Conservation (phyloP, 1,284 basidiomycete species). For the Rhodotorula sp. region DNA sequence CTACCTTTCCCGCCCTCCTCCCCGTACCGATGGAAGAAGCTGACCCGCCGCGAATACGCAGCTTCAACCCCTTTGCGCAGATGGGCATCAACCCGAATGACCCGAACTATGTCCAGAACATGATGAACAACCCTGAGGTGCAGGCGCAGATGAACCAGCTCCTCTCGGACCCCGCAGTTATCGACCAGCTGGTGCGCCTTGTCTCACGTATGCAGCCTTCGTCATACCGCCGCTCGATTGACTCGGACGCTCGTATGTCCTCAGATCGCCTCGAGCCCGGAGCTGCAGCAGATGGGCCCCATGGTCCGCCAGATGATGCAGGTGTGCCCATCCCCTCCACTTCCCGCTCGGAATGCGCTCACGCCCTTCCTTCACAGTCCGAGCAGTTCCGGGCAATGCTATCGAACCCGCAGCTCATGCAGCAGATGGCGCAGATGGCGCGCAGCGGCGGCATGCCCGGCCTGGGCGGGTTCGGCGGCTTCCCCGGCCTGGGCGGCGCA, state of each 20-base stretch:
- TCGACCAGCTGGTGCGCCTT: conserved; percentile 66
- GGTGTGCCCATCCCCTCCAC: conserved; percentile 6
- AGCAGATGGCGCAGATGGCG: conserved; percentile 67
- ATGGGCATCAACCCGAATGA: conserved; percentile 76
- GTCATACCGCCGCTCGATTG: neutral
- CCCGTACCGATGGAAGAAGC: neutral
- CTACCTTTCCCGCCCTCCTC: neutral
- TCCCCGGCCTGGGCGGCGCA: conserved; percentile 41
- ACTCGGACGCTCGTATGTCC: conserved; percentile 45
- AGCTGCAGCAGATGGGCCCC: conserved; percentile 74
- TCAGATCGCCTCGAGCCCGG: conserved; percentile 72
- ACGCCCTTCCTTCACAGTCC: neutral
- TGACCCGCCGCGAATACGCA: conserved; percentile 49
- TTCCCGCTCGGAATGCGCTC: neutral
- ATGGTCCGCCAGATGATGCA: conserved; percentile 77
- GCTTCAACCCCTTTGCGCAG: conserved; percentile 84
- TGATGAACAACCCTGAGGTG: conserved; percentile 81
- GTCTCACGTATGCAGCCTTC: no score
- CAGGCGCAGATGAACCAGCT: conserved; percentile 71
- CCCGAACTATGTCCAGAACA: conserved; percentile 67
- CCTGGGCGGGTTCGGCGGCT: neutral
- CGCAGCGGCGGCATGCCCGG: conserved; percentile 15
- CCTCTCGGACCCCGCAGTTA: conserved; percentile 74
- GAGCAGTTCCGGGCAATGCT: conserved; percentile 43
- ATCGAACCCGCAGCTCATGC: conserved; percentile 72